phyloP scores from a whole-genome alignment of 257 asterid genomes.

The Nicotiana paniculata region DNA sequence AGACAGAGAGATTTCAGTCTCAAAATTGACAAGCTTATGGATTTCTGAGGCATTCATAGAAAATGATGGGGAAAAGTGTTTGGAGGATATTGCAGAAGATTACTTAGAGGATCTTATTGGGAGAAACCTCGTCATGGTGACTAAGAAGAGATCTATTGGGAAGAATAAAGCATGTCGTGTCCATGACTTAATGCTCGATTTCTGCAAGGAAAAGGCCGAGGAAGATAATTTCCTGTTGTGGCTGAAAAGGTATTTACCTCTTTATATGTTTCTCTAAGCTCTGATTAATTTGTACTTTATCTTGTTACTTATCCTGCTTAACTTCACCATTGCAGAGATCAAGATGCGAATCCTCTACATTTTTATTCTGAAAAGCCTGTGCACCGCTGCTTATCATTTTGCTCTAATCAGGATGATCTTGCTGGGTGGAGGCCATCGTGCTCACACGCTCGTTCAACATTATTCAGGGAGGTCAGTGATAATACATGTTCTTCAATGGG shows the following conservation, averaged over 20 bases:
- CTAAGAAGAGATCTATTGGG: slow-evolving; percentile 16
- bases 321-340: not conserved
- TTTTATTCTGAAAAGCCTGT: not conserved
- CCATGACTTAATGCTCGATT: slow-evolving; percentile 21
- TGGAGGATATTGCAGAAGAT: slow-evolving; percentile 23
- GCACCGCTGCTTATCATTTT: not conserved
- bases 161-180: slow-evolving; percentile 21
- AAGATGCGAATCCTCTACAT: not conserved
- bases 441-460: not conserved
- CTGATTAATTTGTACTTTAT: not conserved
- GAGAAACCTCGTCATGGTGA: slow-evolving; percentile 22
- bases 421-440: not conserved
- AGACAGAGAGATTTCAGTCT: slow-evolving; percentile 21
- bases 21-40: slow-evolving; percentile 31
- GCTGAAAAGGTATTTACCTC: not conserved
- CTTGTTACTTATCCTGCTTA: not conserved
- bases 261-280: not conserved
- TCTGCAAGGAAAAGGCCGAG: slow-evolving; percentile 18
- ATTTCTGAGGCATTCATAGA: slow-evolving; percentile 24
- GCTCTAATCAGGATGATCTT: not conserved
- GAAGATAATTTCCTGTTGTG: not conserved
- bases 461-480: not conserved
- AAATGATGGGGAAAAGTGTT: not conserved
- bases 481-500: not conserved
- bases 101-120: slow-evolving; percentile 25